phyloP scores from a whole-genome alignment of 441 rosid species.

The Metrosideros polymorpha region DNA sequence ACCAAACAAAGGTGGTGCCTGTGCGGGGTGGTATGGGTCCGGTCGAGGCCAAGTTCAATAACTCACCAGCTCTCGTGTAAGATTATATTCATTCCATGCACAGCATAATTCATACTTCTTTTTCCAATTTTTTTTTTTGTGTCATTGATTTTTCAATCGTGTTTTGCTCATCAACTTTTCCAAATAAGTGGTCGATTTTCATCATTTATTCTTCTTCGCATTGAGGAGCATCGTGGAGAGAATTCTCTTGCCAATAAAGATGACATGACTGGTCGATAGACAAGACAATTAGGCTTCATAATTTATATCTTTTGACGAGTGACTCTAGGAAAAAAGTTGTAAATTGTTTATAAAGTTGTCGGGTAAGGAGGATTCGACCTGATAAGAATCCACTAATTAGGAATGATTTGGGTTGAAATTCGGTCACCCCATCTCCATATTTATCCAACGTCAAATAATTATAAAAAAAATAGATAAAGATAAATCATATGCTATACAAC shows the following conservation, averaged over 20 bases:
- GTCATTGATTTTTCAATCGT: background rate
- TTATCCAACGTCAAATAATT: background rate
- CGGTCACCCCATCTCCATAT: background rate
- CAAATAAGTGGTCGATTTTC: background rate
- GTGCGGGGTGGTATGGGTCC: background rate
- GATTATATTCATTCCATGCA: background rate
- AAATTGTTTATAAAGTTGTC: background rate
- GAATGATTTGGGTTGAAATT: background rate
- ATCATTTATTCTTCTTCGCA: background rate
- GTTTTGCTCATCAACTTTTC: background rate
- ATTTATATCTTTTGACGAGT: background rate
- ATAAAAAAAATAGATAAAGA: background rate
- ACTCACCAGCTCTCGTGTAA: slow-evolving; percentile 9
- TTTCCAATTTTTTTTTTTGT: background rate
- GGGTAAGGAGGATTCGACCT: background rate
- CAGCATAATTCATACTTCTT: background rate
- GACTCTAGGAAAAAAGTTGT: background rate
- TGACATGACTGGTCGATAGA: background rate
- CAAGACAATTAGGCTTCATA: background rate
- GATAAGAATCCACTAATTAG: background rate
- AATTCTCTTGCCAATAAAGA: background rate
- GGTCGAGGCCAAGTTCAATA: background rate
- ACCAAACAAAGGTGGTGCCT: slow-evolving; percentile 30
- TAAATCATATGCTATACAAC: background rate
- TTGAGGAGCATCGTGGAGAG: background rate